Evolutionary conservation across 2,329 filamentous ascomycete species (phyloP).

Genomic region (Venturiaceae sp.): DNA sequence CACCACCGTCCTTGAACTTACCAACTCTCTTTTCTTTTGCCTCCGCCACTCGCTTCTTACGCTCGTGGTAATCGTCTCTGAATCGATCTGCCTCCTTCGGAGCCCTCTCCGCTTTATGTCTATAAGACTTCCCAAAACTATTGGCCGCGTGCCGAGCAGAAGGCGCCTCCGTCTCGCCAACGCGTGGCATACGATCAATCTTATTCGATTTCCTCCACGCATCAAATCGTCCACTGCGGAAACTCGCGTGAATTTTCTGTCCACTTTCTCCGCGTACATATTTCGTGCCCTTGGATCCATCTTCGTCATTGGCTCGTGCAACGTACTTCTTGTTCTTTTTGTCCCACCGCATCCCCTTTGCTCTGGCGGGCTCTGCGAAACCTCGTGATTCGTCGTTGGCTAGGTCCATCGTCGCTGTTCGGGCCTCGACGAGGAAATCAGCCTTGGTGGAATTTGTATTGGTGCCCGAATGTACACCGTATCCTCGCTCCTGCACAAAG

Average conservation of each 20-base stretch:
- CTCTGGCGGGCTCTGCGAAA: conserved; percentile 66
- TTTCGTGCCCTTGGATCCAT: conserved; percentile 64
- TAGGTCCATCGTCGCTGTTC: conserved; percentile 83
- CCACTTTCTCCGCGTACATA: conserved; percentile 85
- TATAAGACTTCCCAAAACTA: conserved; percentile 54
- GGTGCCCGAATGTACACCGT: conserved; percentile 80
- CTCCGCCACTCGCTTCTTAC: conserved; percentile 82
- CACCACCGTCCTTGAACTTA: conserved; percentile 60
- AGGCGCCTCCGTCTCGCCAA: conserved; percentile 67
- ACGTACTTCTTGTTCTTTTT: conserved; percentile 97
- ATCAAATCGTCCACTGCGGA: conserved; percentile 90
- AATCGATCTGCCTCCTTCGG: conserved; percentile 92
- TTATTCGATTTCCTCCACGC: conserved; percentile 83
- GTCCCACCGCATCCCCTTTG: conserved; percentile 83
- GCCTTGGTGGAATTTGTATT: conserved; percentile 41
- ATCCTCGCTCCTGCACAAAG: conserved; percentile 79
- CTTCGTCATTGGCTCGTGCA: conserved; percentile 81
- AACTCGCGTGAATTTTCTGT: conserved; percentile 89
- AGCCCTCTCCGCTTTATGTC: conserved; percentile 77
- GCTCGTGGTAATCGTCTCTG: conserved; percentile 79
- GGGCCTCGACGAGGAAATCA: conserved; percentile 83
- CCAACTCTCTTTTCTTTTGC: conserved; percentile 78
- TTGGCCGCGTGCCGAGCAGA: conserved; percentile 18
- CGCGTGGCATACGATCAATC: conserved; percentile 64
- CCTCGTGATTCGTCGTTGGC: conserved; percentile 77